Conservation (phyloP, 768 basidiomycete species). For the Suillus americanus region DNA sequence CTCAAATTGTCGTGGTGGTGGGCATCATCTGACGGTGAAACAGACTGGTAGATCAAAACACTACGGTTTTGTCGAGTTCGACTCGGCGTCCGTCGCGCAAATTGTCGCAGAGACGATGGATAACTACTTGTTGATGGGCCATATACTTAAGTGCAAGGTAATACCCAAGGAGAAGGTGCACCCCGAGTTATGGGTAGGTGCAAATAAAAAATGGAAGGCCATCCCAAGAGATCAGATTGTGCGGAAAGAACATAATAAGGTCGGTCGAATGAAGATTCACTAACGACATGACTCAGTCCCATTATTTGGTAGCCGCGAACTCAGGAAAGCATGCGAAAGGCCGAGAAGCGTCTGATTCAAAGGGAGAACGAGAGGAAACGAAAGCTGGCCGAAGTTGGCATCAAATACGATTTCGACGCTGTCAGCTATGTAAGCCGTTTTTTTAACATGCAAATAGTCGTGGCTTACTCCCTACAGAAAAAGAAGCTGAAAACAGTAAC, state of each 20-base stretch:
- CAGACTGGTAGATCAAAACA: conserved; percentile 97
- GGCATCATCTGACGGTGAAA: neutral
- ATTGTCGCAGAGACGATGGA: conserved; percentile 99
- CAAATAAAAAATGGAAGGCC: conserved; percentile 85
- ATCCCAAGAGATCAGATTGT: conserved; percentile 75
- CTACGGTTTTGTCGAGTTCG: conserved; percentile 95
- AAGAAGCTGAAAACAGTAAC: conserved; percentile 34
- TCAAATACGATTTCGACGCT: conserved; percentile 83
- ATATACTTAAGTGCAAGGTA: conserved; percentile 87
- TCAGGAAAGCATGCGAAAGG: conserved; percentile 61
- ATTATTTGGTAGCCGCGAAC: conserved; percentile 59
- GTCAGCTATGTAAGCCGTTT: conserved; percentile 73
- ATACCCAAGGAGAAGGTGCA: conserved; percentile 90
- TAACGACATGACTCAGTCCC: neutral
- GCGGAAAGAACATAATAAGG: conserved; percentile 81
- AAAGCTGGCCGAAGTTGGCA: conserved; percentile 78
- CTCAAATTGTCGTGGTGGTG: neutral
- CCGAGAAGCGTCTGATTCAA: conserved; percentile 61
- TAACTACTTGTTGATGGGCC: conserved; percentile 95
- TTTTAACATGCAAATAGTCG: neutral
- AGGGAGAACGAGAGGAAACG: conserved; percentile 65
- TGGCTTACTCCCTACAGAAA: conserved; percentile 23
- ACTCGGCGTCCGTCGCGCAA: conserved; percentile 82
- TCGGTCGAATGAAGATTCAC: conserved; percentile 27
- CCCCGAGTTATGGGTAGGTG: conserved; percentile 95